Percentiles rank a stretch among this genome's conserved stretches.
Evolutionary conservation across 73 alveolate species (phyloP).

Genomic region (Symbiodinium natans): DNA sequence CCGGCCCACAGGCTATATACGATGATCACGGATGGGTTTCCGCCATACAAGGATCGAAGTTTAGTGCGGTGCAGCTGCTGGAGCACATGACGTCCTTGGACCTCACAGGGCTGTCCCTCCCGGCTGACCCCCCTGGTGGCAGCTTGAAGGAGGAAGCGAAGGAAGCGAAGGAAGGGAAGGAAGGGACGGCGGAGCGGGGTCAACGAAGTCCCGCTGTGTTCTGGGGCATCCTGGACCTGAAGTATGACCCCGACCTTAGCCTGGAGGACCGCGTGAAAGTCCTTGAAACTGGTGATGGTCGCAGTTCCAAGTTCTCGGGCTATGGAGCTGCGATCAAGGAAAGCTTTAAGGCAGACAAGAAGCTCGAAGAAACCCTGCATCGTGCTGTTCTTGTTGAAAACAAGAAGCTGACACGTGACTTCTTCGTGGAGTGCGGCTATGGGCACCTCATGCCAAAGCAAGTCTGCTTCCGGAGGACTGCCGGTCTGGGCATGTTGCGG

Average conservation of each 20-base stretch:
- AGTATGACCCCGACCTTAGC: slow-evolving; percentile 41
- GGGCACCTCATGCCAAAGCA: slow-evolving; percentile 68
- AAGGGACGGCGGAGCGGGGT: background rate
- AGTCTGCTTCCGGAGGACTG: slow-evolving; percentile 23
- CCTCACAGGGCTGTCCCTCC: background rate
- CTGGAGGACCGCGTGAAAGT: slow-evolving; percentile 34
- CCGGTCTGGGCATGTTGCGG: background rate
- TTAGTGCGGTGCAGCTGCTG: background rate
- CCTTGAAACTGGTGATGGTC: slow-evolving; percentile 80
- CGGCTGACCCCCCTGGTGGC: background rate
- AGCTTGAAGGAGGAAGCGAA: background rate
- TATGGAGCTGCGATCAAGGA: slow-evolving; percentile 76
- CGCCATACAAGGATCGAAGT: background rate
- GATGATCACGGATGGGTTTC: slow-evolving; percentile 63
- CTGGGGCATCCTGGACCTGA: slow-evolving; percentile 80
- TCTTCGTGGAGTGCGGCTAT: slow-evolving; percentile 45
- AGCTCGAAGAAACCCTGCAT: slow-evolving; percentile 46
- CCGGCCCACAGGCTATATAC: background rate
- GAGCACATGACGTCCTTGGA: background rate
- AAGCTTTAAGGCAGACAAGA: slow-evolving; percentile 45
- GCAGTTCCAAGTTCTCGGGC: slow-evolving; percentile 72
- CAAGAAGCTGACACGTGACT: slow-evolving; percentile 73
- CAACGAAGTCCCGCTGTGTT: slow-evolving; percentile 43
- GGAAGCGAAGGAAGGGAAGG: background rate
- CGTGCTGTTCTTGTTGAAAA: slow-evolving; percentile 53